These are phyloP conservation scores for Geotrichum macrosporum DNA, from an alignment of 1,139 yeast species.

Conservation along the genomic window DNA sequence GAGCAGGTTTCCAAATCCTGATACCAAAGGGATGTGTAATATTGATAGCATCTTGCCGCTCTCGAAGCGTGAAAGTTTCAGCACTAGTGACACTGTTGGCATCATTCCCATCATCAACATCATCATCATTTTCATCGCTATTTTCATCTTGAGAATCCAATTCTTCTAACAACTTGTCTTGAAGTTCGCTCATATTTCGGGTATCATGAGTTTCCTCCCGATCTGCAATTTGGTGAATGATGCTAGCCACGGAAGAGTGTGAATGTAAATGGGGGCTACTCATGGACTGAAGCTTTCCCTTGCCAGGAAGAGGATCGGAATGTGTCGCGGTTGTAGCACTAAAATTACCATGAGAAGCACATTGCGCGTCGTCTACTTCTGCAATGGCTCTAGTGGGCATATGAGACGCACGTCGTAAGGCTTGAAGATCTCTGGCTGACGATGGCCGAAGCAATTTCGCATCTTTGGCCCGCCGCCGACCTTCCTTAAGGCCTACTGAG, in stretches of 20 bases:
- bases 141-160: slow-evolving; percentile 29
- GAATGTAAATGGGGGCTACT: slow-evolving; percentile 1
- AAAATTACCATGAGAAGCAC: background rate
- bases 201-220: slow-evolving; percentile 19
- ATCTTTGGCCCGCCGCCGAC: slow-evolving; percentile 23
- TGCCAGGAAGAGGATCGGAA: background rate
- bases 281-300: slow-evolving; percentile 5
- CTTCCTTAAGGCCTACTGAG: slow-evolving; percentile 57
- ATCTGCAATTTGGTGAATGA: slow-evolving; percentile 15
- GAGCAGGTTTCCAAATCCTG: slow-evolving; percentile 96
- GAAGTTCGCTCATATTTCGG: background rate
- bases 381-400: background rate
- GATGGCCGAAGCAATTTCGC: slow-evolving; percentile 1
- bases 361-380: background rate
- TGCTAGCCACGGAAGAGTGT: slow-evolving; percentile 5
- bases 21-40: slow-evolving; percentile 97
- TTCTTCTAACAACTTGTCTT: slow-evolving; percentile 4
- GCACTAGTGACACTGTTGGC: slow-evolving; percentile 47
- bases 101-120: too few relatives aligned
- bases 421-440: slow-evolving; percentile 6
- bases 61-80: slow-evolving; percentile 85
- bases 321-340: background rate
- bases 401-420: background rate
- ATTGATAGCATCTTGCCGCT: slow-evolving; percentile 93
- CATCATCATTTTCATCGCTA: slow-evolving; percentile 38